A percentile compares a stretch with the other conserved stretches of the same genome.
These are phyloP conservation scores for Globisporangium paddicum DNA, from an alignment of 352 stramenopile species.

Conservation along the genomic window DNA sequence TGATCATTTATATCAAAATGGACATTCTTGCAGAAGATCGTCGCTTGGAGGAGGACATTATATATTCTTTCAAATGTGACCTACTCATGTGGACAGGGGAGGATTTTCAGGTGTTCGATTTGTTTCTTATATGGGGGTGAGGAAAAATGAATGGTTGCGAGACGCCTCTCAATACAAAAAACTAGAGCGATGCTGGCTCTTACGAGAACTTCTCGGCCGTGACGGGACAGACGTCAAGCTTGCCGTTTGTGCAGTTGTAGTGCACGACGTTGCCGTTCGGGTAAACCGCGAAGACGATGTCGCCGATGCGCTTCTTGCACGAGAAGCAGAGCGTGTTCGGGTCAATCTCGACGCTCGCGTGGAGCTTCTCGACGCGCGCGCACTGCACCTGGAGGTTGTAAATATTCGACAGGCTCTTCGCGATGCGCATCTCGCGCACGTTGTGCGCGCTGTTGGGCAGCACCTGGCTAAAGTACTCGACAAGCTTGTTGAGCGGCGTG, in stretches of 20 bases:
- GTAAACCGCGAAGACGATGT: conserved; percentile 87
- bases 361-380: conserved; percentile 73
- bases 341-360: conserved; percentile 79
- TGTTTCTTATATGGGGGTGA: conserved; percentile 3
- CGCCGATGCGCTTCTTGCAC: conserved; percentile 85
- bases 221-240: conserved; percentile 76
- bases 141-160: neutral
- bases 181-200: conserved; percentile 2
- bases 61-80: neutral
- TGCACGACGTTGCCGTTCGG: conserved; percentile 83
- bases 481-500: conserved; percentile 79
- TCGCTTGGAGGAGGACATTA: neutral
- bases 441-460: conserved; percentile 80
- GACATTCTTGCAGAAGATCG: neutral
- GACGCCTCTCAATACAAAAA: neutral
- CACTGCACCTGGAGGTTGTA: conserved; percentile 90
- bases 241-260: conserved; percentile 87
- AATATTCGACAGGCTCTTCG: conserved; percentile 82
- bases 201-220: conserved; percentile 77
- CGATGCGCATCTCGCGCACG: conserved; percentile 74
- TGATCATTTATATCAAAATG: neutral
- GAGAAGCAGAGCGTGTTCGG: conserved; percentile 68
- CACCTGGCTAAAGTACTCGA: conserved; percentile 79
- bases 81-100: conserved; percentile 1
- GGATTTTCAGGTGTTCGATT: neutral